Evolutionary conservation across 768 basidiomycete genomes (phyloP).

Genomic region (Tricholoma furcatifolium): DNA sequence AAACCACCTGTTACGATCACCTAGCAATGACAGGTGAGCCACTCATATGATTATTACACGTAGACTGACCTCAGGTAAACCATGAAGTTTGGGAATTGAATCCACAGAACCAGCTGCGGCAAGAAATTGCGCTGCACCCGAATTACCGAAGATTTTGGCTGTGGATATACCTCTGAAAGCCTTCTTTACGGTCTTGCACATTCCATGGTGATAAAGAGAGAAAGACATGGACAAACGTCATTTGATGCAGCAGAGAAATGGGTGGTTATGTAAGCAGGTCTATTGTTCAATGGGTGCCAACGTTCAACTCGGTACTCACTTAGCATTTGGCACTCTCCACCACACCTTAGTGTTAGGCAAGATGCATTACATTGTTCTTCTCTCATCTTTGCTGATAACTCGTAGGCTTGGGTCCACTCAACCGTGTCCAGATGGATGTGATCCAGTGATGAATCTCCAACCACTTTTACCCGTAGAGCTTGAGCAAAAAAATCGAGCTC

Average conservation of each 20-base stretch:
- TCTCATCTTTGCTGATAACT: too few relatives aligned
- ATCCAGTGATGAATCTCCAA: background rate
- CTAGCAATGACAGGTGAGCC: slow-evolving; percentile 19
- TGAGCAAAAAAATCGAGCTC: slow-evolving; percentile 25
- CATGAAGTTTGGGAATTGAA: slow-evolving; percentile 38
- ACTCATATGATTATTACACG: background rate
- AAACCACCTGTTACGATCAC: slow-evolving; percentile 43
- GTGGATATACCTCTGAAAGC: slow-evolving; percentile 7
- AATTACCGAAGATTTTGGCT: slow-evolving; percentile 26
- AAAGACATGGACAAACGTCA: slow-evolving; percentile 8
- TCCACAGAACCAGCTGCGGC: slow-evolving; percentile 35
- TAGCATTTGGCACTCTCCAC: too few relatives aligned
- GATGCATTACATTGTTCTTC: too few relatives aligned
- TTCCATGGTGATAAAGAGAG: slow-evolving; percentile 7
- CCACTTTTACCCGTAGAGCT: slow-evolving; percentile 23
- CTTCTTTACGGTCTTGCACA: background rate
- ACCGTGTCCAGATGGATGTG: background rate
- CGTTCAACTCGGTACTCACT: too few relatives aligned
- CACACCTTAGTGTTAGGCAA: too few relatives aligned
- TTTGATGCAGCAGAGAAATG: background rate
- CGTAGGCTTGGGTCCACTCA: too few relatives aligned
- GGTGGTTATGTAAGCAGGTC: slow-evolving; percentile 11
- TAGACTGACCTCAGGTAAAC: slow-evolving; percentile 41
- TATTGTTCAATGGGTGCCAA: too few relatives aligned
- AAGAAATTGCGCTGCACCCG: slow-evolving; percentile 35